phyloP scores from a whole-genome alignment of 108 stramenopile species.

The Conticribra guillardii region DNA sequence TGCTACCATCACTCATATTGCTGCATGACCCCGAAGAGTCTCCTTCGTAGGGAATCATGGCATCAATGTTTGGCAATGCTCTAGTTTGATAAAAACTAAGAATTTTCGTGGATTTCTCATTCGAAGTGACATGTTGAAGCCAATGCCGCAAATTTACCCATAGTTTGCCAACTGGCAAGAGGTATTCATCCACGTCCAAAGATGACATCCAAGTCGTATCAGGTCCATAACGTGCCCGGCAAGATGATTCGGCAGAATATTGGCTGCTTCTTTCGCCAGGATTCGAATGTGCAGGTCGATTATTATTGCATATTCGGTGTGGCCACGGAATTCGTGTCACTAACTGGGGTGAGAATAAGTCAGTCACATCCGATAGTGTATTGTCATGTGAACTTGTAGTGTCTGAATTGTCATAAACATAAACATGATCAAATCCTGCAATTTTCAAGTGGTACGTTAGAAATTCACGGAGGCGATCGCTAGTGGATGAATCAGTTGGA shows the following conservation, averaged over 20 bases:
- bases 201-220: conserved; percentile 78
- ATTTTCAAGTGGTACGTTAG: conserved; percentile 56
- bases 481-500: conserved; percentile 41
- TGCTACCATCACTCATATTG: not conserved
- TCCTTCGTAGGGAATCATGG: conserved; percentile 38
- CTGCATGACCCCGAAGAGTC: conserved; percentile 9
- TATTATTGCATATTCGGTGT: conserved; percentile 77
- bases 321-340: conserved; percentile 79
- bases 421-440: conserved; percentile 83
- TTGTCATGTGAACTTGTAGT: conserved; percentile 24
- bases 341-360: conserved; percentile 30
- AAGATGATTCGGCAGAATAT: conserved; percentile 83
- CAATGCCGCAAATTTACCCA: conserved; percentile 31
- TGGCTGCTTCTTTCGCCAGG: conserved; percentile 80
- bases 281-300: conserved; percentile 61
- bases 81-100: conserved; percentile 57
- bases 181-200: conserved; percentile 83
- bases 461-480: conserved; percentile 62
- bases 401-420: conserved; percentile 81
- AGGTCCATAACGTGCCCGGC: conserved; percentile 72
- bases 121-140: conserved; percentile 27
- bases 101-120: conserved; percentile 45
- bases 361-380: conserved; percentile 30
- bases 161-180: conserved; percentile 56
- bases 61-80: conserved; percentile 35